phyloP scores from a whole-genome alignment of 768 basidiomycete genomes.

The Sutorius australiensis region DNA sequence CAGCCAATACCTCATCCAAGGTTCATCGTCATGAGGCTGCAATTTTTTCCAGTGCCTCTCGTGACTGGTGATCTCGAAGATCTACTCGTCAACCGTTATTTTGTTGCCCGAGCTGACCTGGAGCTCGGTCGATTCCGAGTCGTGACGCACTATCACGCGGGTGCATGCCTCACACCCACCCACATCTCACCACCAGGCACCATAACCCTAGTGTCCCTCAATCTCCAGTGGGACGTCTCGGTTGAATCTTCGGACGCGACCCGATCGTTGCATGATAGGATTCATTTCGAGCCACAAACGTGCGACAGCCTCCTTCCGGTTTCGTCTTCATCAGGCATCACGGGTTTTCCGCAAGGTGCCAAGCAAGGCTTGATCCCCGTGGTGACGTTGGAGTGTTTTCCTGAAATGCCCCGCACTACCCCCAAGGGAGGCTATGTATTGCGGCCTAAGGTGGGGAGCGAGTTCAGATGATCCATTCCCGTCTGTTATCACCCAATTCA shows the following conservation, averaged over 20 bases:
- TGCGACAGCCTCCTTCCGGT: not conserved
- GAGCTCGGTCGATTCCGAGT: not conserved
- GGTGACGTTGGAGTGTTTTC: not conserved
- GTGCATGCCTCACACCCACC: not conserved
- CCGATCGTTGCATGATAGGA: not conserved
- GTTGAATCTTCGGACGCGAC: not conserved
- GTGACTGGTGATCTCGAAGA: not conserved
- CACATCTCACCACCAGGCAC: not conserved
- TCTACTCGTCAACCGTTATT: not conserved
- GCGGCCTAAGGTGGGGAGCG: not conserved
- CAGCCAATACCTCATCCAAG: not conserved
- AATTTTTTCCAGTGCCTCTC: not conserved
- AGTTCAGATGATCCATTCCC: not conserved
- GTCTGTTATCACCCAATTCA: not conserved
- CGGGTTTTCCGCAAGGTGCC: not conserved
- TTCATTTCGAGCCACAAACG: not conserved
- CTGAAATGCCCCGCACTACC: not conserved
- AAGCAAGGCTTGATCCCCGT: not conserved
- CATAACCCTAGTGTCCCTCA: not conserved
- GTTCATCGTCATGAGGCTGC: not conserved
- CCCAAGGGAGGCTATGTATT: not conserved
- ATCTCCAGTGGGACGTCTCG: not conserved
- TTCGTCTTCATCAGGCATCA: too few species aligned
- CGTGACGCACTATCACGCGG: not conserved
- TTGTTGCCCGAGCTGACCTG: not conserved